Conservation (phyloP, 257 asterid species). For the Solanum ahanhuiri region DNA sequence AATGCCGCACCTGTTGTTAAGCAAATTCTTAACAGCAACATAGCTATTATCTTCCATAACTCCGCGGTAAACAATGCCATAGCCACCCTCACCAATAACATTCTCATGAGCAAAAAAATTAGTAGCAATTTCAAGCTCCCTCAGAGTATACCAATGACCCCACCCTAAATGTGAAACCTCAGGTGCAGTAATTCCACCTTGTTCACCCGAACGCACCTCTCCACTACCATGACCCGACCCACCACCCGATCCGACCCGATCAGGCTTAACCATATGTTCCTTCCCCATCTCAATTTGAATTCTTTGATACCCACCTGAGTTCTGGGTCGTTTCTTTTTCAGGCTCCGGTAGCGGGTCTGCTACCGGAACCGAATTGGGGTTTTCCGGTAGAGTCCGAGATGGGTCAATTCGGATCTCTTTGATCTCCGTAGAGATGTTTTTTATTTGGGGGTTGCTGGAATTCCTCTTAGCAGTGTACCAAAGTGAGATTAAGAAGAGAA, state of each 20-base stretch:
- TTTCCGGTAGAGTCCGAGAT: neutral
- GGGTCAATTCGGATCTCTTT: conserved; percentile 11
- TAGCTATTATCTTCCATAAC: conserved; percentile 3
- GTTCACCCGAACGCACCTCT: conserved; percentile 2
- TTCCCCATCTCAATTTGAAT: conserved; percentile 8
- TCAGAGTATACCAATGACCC: conserved; percentile 25
- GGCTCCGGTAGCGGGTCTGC: conserved; percentile 1
- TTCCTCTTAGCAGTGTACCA: conserved; percentile 8
- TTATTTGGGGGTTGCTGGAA: neutral
- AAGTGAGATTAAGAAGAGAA: conserved; percentile 7
- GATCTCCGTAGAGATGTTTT: neutral
- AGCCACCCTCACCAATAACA: conserved; percentile 27
- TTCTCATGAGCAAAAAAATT: conserved; percentile 15
- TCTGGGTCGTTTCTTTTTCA: neutral
- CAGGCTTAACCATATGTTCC: neutral
- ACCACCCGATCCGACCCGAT: neutral
- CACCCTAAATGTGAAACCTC: conserved; percentile 28
- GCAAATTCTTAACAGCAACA: conserved; percentile 29
- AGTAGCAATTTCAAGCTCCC: conserved; percentile 24
- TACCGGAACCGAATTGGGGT: neutral
- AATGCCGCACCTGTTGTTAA: conserved; percentile 5
- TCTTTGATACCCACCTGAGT: neutral
- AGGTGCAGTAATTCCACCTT: neutral
- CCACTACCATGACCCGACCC: neutral
- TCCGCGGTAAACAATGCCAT: conserved; percentile 22